Base-by-base conservation (phyloP, 148 eudicot genomes). In the Camellia lanceoleosa region DNA sequence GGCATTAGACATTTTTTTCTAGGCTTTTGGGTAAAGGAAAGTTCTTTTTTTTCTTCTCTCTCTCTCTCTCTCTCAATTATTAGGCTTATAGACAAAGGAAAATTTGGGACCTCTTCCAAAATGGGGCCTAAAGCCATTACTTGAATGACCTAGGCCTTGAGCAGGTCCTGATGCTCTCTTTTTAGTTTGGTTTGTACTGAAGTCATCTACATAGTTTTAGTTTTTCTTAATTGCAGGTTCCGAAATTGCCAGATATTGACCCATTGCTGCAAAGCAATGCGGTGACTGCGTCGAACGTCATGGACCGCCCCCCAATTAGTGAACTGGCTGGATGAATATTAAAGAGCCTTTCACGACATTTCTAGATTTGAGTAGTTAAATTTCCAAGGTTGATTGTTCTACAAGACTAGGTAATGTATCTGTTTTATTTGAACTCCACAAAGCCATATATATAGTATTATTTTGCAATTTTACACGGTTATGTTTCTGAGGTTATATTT, bases 281-380 rank as follows among this genome's bases (percentile, higher is more conserved):
- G 14, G 79, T 83, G 86, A 85, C 86, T 51, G 98, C 98, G 82
- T 88, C 92, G 42, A 87, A 87, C 74, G 89, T 96, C 79, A 96
- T 96, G 99, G 98, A 96, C 79, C 97, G 99, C 73, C 92, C 97
- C 54, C 99, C 99, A 30, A 91, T 96, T 73, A 96, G 99, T 83
- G 99, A 96, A 85, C 86, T 96, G 73, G 90, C 93, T 30, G 97
- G 99, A 77, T 94, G 85, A 89, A 63, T 55, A 64, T 63, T 52
- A 9, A 55, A 23, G 56, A 46, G 60, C 19, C 19, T 5, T 47
- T 42, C 56, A 41, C 59, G 54, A 12, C 66, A 52, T 30, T 49
- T 51, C 64, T 41, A 42, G 12, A 19, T 78, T 47, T 44, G 60
- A 56, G 51, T 30, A 14, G 18, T 23, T 43, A 9, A 68, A 78